Evolutionary conservation across 2,329 filamentous ascomycete species (phyloP).

Genomic region (Erysiphe neolycopersici): DNA sequence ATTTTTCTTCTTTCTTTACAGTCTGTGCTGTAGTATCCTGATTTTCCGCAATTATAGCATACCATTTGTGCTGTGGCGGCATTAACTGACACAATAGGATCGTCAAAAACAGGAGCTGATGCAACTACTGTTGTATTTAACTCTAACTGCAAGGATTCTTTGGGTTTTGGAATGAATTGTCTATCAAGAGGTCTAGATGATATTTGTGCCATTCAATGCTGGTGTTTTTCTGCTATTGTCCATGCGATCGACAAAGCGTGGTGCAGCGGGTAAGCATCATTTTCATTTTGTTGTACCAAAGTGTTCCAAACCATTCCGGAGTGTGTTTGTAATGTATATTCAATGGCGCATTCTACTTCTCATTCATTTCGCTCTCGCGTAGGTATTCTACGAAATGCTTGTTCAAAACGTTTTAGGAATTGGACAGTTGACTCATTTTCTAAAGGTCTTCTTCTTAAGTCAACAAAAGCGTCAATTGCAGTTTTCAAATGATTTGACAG

Average conservation of each 20-base stretch:
- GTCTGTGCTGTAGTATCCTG: background rate
- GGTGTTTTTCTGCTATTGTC: background rate
- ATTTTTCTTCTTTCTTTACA: too few species aligned
- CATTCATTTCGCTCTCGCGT: background rate
- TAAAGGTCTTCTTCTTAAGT: too few species aligned
- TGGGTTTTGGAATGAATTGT: background rate
- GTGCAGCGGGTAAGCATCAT: background rate
- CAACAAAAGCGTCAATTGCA: too few species aligned
- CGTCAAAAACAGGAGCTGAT: background rate
- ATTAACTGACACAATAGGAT: background rate
- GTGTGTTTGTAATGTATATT: conserved; percentile 1
- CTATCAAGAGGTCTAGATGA: background rate
- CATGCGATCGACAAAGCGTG: background rate
- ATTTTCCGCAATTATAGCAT: background rate
- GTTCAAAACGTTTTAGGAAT: too few species aligned
- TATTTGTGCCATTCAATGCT: background rate
- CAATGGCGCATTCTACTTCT: background rate
- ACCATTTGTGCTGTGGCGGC: background rate
- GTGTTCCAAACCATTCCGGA: background rate
- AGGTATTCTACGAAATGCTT: too few species aligned
- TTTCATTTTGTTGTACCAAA: background rate
- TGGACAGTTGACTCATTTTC: too few species aligned
- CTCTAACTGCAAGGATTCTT: background rate
- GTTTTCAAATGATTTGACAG: too few species aligned
- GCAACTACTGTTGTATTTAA: background rate